Conservation (phyloP, 116 monocot genomes). For the Trichopus zeylanicus region DNA sequence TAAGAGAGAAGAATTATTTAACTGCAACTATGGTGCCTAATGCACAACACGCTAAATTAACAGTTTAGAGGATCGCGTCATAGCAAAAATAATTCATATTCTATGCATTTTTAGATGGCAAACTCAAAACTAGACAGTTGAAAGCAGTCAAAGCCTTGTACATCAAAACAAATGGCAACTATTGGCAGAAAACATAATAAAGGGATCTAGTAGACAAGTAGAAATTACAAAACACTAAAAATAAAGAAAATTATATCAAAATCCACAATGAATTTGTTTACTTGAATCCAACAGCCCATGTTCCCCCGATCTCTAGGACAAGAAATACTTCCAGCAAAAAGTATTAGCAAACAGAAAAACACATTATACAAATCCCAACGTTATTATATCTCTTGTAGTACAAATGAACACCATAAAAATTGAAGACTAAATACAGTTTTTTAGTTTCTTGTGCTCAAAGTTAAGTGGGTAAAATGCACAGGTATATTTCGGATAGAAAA, state of each 20-base stretch:
- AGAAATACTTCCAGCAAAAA: constrained; percentile 10
- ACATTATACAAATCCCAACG: not conserved
- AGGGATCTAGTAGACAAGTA: no score
- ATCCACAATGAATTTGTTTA: constrained; percentile 1
- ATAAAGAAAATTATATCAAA: constrained; percentile 11
- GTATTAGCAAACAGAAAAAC: no score
- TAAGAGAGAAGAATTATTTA: no score
- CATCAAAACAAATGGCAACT: no score
- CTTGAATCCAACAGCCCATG: constrained; percentile 15
- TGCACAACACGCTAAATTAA: no score
- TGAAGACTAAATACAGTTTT: not conserved
- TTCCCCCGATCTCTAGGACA: constrained; percentile 8
- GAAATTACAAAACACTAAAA: not conserved
- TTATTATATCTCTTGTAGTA: constrained; percentile 6
- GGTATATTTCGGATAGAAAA: not conserved
- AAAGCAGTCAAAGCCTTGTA: no score
- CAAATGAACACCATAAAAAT: not conserved
- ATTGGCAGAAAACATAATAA: no score
- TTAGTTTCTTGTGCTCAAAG: not conserved
- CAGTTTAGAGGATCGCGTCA: no score
- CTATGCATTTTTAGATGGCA: no score
- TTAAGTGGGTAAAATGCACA: not conserved
- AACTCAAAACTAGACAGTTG: no score
- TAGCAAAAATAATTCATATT: no score
- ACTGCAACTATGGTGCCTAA: no score